Evolutionary conservation across 176 grass and related monocot species (phyloP), one percentile per base, ranked within the genome.

Genomic region (Musa acuminata): DNA sequence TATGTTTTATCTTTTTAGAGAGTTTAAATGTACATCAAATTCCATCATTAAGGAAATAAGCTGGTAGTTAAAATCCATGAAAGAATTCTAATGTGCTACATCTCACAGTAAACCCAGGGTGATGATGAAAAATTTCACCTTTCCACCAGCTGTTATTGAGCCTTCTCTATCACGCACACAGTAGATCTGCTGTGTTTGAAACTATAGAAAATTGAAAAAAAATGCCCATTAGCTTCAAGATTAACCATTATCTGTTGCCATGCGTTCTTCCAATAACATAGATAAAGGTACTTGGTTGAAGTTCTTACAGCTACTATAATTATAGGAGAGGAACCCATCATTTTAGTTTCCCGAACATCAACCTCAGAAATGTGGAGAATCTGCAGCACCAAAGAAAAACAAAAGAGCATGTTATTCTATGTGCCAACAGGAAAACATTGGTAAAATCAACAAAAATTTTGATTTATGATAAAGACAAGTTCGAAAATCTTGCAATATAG

Each of bases 341-440:
- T 93, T 90, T 85, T 97, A 81, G 90, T 97, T 90, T 97, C 94
- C 70, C 71, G 81, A 57, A 93, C 90, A 60, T 93, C 94, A 87
- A 87, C 90, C 76, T 97, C 94, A 66, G 90, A 93, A 80, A 97
- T 93, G 71, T 93, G 94, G 57, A 97, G 84, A 84, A 97, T 97
- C 94, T 97, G 85, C 53, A 86, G 75, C 62, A 55, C 7, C 68
- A 85, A 69, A 80, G 19, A 72, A 48, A 80, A 63, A 3, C 9
- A 20, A 51, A 70, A 19, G 17, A 70, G 51, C 20, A 7, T 51
- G 67, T 51, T 51, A 20, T 21, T n/a, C 2, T 50, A 48, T 2
- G 12, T 16, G 10, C 8, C 13, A 70, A 50, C 49, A 49, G 17
- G 8, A 69, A 49, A 12, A 69, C 4, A 43, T 6, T 43, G 35